phyloP scores from a whole-genome alignment of 306 rosid species.

The Quercus robur region DNA sequence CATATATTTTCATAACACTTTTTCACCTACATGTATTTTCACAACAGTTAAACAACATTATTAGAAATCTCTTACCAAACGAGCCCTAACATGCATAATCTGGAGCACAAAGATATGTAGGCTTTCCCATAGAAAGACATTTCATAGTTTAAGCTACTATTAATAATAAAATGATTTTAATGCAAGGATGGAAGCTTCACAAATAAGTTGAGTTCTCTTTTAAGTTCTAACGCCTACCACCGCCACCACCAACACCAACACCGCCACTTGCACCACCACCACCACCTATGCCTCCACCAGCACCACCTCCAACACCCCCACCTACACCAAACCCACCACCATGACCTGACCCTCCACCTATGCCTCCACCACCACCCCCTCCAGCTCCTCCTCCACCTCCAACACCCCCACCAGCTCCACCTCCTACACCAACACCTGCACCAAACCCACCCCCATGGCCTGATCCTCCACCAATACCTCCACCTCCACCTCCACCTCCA shows the following conservation, averaged over 20 bases:
- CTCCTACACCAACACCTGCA: constrained; percentile 34
- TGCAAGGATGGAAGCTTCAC: too few relatives aligned
- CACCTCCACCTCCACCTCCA: constrained; percentile 32
- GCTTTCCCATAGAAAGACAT: too few relatives aligned
- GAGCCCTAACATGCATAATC: too few relatives aligned
- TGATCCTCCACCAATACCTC: constrained; percentile 31
- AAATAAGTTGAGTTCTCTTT: too few relatives aligned
- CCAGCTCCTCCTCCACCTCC: constrained; percentile 28
- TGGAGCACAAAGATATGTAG: too few relatives aligned
- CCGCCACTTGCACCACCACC: constrained; percentile 31
- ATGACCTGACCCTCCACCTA: constrained; percentile 49
- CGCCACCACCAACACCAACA: constrained; percentile 24
- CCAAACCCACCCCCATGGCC: constrained; percentile 41
- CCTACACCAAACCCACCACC: constrained; percentile 51
- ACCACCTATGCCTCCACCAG: constrained; percentile 20
- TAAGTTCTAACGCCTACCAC: not conserved
- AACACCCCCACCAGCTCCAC: constrained; percentile 16
- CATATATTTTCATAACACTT: too few relatives aligned
- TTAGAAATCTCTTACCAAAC: too few relatives aligned
- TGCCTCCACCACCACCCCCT: constrained; percentile 34
- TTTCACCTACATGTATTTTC: too few relatives aligned
- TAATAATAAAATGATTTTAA: too few relatives aligned
- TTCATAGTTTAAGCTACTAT: too few relatives aligned
- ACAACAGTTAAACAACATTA: too few relatives aligned
- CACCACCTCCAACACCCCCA: constrained; percentile 39